Base-by-base conservation (phyloP, 2,329 filamentous ascomycete genomes). In the Cladosporium sp. region DNA sequence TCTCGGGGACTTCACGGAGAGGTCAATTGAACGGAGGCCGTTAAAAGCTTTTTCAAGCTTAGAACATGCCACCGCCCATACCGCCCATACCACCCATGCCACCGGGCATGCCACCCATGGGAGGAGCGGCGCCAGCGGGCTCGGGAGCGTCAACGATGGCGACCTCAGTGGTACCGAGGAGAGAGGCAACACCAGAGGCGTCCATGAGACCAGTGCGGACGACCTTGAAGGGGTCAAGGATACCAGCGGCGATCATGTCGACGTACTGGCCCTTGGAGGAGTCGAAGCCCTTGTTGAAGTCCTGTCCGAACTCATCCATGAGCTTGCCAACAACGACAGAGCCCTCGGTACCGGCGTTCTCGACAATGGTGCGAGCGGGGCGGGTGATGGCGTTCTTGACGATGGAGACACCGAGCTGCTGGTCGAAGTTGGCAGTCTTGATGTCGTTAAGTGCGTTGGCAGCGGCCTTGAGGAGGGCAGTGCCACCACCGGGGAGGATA, bases 241-340 rank as follows among this genome's bases (percentile, higher is more conserved):
- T 98, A 86, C 93, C 93, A 60, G 89, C 83, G 56, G 81, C 72
- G 67, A 98, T 96, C 93, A 98, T 97, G 78, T 98, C 92, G 60
- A 96, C 90, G 75, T 95, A 98, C 78, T 97, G 88, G 73, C 92
- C 90, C 79, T 91, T 95, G 70, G 89, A 77, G 75, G 87, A 93
- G 81, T 98, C 89, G 77, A 89, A 98, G 58, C 93, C 93, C 79
- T 86, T 93, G 87, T 96, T 94, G 83, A 98, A 98, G 74, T 98
- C 91, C 59, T 70, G 69, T 69, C 82, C 90, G 69, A 79, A 92
- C 76, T 98, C 93, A 64, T 97, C 92, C 66, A 87, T 93, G 62
- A 98, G 86, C 84, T 98, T 98, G 72, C 93, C 93, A 66, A 98
- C 89, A 55, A 98, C 83, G 51, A 98, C 93, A 50, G 89, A 92